Evolutionary conservation across 495 filamentous ascomycete genomes (phyloP).

Genomic region (Neurospora africana): DNA sequence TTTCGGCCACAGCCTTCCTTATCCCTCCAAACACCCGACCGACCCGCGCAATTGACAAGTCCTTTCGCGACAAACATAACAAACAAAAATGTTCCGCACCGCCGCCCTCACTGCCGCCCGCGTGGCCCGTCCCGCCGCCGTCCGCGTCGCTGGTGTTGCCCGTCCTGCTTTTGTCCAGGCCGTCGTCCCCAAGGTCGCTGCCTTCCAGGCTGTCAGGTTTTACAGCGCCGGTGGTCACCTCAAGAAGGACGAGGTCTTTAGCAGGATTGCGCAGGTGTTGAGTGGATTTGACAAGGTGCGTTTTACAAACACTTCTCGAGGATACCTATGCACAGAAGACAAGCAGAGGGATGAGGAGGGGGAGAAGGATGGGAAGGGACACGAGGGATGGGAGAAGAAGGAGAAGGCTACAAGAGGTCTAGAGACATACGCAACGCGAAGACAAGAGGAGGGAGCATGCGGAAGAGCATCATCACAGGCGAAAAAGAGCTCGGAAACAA

Average conservation of each 20-base stretch:
- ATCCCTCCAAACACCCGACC: not conserved
- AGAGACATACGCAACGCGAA: not conserved
- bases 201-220: constrained; percentile 55
- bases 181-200: constrained; percentile 38
- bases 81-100: constrained; percentile 74
- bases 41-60: not conserved
- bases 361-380: not conserved
- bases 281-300: constrained; percentile 95
- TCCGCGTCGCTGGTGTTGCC: constrained; percentile 19
- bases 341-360: not conserved
- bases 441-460: not conserved
- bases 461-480: not conserved
- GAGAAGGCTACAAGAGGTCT: not conserved
- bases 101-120: constrained; percentile 52
- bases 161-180: constrained; percentile 20
- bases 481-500: not conserved
- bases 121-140: constrained; percentile 39
- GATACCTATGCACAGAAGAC: not conserved
- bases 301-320: not conserved
- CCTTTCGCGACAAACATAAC: not conserved
- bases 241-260: constrained; percentile 73
- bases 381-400: not conserved
- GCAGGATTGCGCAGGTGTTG: constrained; percentile 83
- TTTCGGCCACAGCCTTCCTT: not conserved
- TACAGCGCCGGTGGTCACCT: constrained; percentile 78